Evolutionary conservation across 2,329 filamentous ascomycete species (phyloP).

Genomic region (Neofusicoccum sp.): DNA sequence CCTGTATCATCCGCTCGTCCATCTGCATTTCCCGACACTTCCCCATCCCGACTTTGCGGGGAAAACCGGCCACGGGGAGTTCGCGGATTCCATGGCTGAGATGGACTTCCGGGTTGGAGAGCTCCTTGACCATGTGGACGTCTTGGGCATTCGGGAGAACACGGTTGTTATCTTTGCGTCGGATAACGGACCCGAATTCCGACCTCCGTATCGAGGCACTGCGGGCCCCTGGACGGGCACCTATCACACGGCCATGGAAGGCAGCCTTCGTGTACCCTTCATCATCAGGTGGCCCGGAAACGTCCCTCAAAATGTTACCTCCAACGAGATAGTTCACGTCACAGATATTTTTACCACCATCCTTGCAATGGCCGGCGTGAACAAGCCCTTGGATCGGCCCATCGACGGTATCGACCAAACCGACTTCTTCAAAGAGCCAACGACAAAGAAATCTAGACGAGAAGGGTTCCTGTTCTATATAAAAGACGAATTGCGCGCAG

Average conservation of each 20-base stretch:
- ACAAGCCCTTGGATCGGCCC: constrained; percentile 4
- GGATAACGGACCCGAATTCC: constrained; percentile 1
- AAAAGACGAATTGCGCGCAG: constrained; percentile 20
- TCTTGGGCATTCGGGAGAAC: not conserved
- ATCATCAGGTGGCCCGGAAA: not conserved
- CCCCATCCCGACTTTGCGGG: not conserved
- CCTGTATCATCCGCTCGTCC: constrained; percentile 20
- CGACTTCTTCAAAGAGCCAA: constrained; percentile 2
- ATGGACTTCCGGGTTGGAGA: constrained; percentile 1
- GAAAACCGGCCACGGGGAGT: not conserved
- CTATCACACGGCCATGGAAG: constrained; percentile 2
- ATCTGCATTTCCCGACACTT: constrained; percentile 19
- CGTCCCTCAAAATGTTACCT: not conserved
- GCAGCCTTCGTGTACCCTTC: not conserved
- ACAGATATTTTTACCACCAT: constrained; percentile 10
- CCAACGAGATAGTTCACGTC: constrained; percentile 3
- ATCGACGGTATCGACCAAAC: constrained; percentile 19
- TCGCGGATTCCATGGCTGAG: constrained; percentile 1
- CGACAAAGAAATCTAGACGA: not conserved
- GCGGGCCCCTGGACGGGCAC: not conserved
- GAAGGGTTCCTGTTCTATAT: constrained; percentile 22
- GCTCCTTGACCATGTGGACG: not conserved
- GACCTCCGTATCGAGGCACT: not conserved
- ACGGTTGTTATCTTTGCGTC: constrained; percentile 1
- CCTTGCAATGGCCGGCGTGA: constrained; percentile 3